These are phyloP conservation scores for Carallia brachiata DNA, from an alignment of 345 rosid species.

Conservation along the genomic window DNA sequence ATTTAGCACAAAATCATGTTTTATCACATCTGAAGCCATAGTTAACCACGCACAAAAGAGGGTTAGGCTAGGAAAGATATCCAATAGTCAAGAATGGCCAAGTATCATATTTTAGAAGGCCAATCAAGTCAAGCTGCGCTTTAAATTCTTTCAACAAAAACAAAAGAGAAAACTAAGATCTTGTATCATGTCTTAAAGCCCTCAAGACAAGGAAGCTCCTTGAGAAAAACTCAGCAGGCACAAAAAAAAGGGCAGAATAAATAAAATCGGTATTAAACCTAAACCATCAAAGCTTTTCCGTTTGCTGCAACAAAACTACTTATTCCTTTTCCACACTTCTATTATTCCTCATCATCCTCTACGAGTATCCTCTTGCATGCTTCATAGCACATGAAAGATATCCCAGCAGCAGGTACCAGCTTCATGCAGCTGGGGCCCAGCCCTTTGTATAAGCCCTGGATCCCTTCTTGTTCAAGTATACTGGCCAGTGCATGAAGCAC, in stretches of 20 bases:
- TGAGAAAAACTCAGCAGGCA: not conserved
- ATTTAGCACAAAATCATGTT: too few species aligned
- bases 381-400: slow-evolving; percentile 98
- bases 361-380: slow-evolving; percentile 85
- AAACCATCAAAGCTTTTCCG: not conserved
- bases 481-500: slow-evolving; percentile 77
- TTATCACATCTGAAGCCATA: too few species aligned
- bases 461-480: slow-evolving; percentile 81
- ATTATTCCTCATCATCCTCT: slow-evolving; percentile 56
- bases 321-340: not conserved
- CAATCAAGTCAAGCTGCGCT: not conserved
- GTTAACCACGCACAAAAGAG: too few species aligned
- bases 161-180: not conserved
- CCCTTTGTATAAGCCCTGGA: slow-evolving; percentile 80
- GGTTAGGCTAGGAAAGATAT: too few species aligned
- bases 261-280: slow-evolving; percentile 2
- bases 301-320: not conserved
- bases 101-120: too few species aligned
- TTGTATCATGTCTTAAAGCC: not conserved
- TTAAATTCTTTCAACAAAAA: not conserved
- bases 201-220: not conserved
- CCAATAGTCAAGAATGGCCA: too few species aligned
- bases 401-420: slow-evolving; percentile 96
- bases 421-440: slow-evolving; percentile 95
- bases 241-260: slow-evolving; percentile 5